A percentile compares a stretch with the other conserved stretches of the same genome.
Conservation (phyloP, 768 basidiomycete genomes). For the Kwoniella europaea region DNA sequence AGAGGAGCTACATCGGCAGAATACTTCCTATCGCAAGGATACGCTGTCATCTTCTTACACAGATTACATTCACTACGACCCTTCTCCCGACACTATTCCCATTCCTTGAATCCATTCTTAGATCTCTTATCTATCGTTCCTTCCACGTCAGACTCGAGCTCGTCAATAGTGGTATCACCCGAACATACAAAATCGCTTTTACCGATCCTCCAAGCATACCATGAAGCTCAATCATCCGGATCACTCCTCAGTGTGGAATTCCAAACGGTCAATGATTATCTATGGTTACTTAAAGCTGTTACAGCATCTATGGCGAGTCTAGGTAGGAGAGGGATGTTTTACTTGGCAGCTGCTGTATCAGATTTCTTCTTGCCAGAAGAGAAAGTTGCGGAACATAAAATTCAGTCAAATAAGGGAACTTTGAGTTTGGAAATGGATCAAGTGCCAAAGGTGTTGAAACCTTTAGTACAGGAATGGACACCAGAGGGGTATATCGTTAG, state of each 20-base stretch:
- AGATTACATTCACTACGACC: constrained; percentile 96
- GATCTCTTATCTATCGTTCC: constrained; percentile 79
- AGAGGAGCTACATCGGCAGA: constrained; percentile 97
- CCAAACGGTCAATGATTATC: constrained; percentile 93
- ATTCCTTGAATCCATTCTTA: constrained; percentile 96
- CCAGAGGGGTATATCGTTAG: constrained; percentile 89
- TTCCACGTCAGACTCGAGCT: constrained; percentile 27
- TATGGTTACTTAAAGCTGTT: constrained; percentile 84
- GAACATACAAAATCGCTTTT: constrained; percentile 71
- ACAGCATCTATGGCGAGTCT: constrained; percentile 75
- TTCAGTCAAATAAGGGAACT: constrained; percentile 94
- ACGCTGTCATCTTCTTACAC: constrained; percentile 99
- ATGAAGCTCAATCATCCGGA: constrained; percentile 73
- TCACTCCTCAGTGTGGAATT: constrained; percentile 84
- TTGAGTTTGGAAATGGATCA: constrained; percentile 97
- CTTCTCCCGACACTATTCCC: constrained; percentile 96
- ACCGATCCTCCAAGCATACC: constrained; percentile 76
- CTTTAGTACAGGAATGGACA: constrained; percentile 92
- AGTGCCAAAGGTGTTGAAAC: constrained; percentile 92
- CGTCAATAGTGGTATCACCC: constrained; percentile 70
- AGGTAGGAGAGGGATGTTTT: constrained; percentile 81
- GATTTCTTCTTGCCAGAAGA: constrained; percentile 95
- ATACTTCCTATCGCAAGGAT: constrained; percentile 85
- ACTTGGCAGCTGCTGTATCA: constrained; percentile 95
- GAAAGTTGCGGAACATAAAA: constrained; percentile 96